Percentiles rank a stretch among this genome's conserved stretches.
These are phyloP conservation scores for Schizochytrium sp. DNA, from an alignment of 108 stramenopile genomes.

Conservation along the genomic window DNA sequence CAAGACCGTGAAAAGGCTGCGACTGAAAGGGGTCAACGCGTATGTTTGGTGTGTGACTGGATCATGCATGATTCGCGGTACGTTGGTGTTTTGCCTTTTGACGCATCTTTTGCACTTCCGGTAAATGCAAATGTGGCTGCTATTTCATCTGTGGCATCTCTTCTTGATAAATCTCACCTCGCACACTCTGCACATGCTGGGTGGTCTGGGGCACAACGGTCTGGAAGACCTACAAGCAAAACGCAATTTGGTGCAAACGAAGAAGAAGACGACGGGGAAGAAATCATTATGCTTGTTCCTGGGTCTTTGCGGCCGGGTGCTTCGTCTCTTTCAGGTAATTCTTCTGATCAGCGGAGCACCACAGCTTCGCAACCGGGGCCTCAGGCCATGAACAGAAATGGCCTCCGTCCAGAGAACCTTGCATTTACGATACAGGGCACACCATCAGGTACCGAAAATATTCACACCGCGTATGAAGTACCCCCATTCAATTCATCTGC, in stretches of 20 bases:
- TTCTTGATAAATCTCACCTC: neutral
- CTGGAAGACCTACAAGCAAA: neutral
- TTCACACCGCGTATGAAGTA: too few species aligned
- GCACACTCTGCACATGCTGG: neutral
- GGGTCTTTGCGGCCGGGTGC: neutral
- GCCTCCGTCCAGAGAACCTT: too few species aligned
- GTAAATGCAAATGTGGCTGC: neutral
- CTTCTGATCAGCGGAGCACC: too few species aligned
- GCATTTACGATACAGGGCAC: too few species aligned
- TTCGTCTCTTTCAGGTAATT: too few species aligned
- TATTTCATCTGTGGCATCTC: neutral
- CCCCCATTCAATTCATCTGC: too few species aligned
- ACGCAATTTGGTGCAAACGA: neutral
- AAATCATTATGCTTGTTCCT: conserved; percentile 19
- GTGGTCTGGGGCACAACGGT: neutral
- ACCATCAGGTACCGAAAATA: too few species aligned
- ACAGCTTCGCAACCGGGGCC: too few species aligned
- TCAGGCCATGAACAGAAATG: too few species aligned
- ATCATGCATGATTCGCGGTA: neutral
- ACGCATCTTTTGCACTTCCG: neutral
- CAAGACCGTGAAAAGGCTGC: conserved; percentile 32
- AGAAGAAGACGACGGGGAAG: neutral
- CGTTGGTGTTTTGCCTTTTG: neutral
- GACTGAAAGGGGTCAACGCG: conserved; percentile 3
- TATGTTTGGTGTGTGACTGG: conserved; percentile 13